phyloP scores from a whole-genome alignment of 140 eudicot species.

The Anethum foeniculum region DNA sequence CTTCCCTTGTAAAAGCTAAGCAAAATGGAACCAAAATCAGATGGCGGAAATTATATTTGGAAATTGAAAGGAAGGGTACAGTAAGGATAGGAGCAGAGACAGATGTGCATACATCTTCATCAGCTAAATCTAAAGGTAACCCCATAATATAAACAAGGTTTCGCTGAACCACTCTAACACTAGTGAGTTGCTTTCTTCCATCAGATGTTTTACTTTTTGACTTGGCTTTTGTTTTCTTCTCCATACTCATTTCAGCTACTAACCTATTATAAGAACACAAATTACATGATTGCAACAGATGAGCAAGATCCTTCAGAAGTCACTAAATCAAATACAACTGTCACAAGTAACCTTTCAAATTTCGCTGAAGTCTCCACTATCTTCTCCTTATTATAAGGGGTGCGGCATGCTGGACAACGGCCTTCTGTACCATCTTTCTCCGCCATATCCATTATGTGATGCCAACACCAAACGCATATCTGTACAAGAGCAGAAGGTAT shows the following conservation, averaged over 20 bases:
- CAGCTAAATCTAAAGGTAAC: slow-evolving; percentile 82
- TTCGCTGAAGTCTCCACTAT: slow-evolving; percentile 75
- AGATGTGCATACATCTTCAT: slow-evolving; percentile 62
- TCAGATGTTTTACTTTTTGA: slow-evolving; percentile 73
- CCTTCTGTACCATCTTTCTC: slow-evolving; percentile 89
- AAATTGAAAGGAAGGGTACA: not conserved
- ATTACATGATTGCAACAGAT: not conserved
- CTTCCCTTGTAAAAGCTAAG: slow-evolving; percentile 78
- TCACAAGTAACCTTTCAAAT: slow-evolving; percentile 49
- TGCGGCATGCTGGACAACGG: slow-evolving; percentile 90
- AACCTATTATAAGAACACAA: slow-evolving; percentile 33
- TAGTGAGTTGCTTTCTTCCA: slow-evolving; percentile 84
- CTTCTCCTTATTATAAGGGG: slow-evolving; percentile 81
- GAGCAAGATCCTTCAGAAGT: not conserved
- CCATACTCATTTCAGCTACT: slow-evolving; percentile 80
- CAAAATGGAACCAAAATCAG: slow-evolving; percentile 14
- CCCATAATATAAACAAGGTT: slow-evolving; percentile 96
- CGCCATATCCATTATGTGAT: slow-evolving; percentile 92
- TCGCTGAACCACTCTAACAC: slow-evolving; percentile 87
- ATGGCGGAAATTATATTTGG: not conserved
- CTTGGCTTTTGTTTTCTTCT: slow-evolving; percentile 68
- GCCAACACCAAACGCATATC: slow-evolving; percentile 99
- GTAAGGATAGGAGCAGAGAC: not conserved
- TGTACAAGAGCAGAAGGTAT: slow-evolving; percentile 18
- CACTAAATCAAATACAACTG: not conserved